Evolutionary conservation across 1,139 yeast genomes (phyloP), one percentile per base, ranked within the genome.

Genomic region (Debaryomyces singareniensis): DNA sequence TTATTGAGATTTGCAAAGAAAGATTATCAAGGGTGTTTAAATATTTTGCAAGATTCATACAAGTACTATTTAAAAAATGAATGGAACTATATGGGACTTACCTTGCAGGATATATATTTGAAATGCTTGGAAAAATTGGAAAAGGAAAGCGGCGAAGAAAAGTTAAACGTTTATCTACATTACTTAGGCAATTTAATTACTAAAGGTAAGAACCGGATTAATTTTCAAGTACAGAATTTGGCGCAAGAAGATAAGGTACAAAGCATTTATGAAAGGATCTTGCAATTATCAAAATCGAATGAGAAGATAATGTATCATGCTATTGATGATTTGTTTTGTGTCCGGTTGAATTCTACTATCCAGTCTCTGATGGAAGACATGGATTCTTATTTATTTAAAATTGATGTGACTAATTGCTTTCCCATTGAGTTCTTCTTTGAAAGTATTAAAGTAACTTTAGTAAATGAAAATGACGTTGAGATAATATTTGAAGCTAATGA

Each of bases 71-170:
- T 72, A 12, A 52, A 68, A 16, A 73, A 79, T 34, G 86, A 87
- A 1, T 87, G 96, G 96, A 71, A 70, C 35, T 59, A 64, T 25
- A 73, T 87, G 49, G 86, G 95, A 0, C 70, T 78, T 2, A 57
- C 71, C 13, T 53, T 89, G 13, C 58, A 84, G 25, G 76, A 75
- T 39, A 61, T 80, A 1, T 86, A 81, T 46, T 68, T 84, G 21
- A 74, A 75, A 27, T 85, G 95, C 43, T 59, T 87, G 25, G 75
- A 73, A 40, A 60, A 72, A 24, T 49, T 75, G 35, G 26, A 54
- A 40, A 4, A 48, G 36, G 30, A 45, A 41, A 16, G 35, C 33
- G 11, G 44, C 46, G 36, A 45, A 38, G 51, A 53, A 15, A 35
- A 55, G 5, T 37, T 61, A n/a, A 41, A 43, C 9, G 54, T 67